These are phyloP conservation scores for Aspergillus candidus DNA, from an alignment of 2,329 filamentous ascomycete species.

Conservation along the genomic window DNA sequence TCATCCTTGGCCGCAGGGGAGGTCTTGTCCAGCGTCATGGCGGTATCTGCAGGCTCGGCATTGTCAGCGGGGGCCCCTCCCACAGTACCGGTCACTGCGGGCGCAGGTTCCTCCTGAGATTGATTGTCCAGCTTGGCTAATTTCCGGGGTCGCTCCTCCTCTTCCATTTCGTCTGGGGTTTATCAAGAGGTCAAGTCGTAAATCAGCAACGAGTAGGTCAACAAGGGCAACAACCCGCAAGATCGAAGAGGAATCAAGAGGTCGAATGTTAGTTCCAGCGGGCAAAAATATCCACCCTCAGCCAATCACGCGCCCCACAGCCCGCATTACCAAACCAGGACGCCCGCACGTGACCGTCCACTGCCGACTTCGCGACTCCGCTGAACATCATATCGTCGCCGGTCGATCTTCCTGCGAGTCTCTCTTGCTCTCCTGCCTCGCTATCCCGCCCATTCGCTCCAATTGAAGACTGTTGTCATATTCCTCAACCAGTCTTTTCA, in stretches of 20 bases:
- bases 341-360: slow-evolving; percentile 21
- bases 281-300: slow-evolving; percentile 3
- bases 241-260: neutral
- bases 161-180: slow-evolving; percentile 40
- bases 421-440: neutral
- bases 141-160: slow-evolving; percentile 51
- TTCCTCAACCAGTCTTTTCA: slow-evolving; percentile 25
- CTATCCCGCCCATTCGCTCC: slow-evolving; percentile 16
- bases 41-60: neutral
- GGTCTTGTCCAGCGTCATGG: slow-evolving; percentile 2
- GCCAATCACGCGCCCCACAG: slow-evolving; percentile 25
- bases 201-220: too few relatives aligned
- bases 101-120: slow-evolving; percentile 18
- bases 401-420: slow-evolving; percentile 3
- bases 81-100: slow-evolving; percentile 28
- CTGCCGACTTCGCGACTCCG: too few relatives aligned
- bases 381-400: slow-evolving; percentile 25
- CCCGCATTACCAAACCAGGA: slow-evolving; percentile 25
- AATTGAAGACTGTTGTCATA: slow-evolving; percentile 15
- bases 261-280: neutral
- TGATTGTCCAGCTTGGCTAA: slow-evolving; percentile 47
- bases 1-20: slow-evolving; percentile 2
- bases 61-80: slow-evolving; percentile 9
- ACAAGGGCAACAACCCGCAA: too few relatives aligned
- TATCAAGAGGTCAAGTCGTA: too few relatives aligned